Percentiles rank a stretch among this genome's conserved stretches.
Evolutionary conservation across 2,329 filamentous ascomycete genomes (phyloP).

Genomic region (Hypoxylon sp.): DNA sequence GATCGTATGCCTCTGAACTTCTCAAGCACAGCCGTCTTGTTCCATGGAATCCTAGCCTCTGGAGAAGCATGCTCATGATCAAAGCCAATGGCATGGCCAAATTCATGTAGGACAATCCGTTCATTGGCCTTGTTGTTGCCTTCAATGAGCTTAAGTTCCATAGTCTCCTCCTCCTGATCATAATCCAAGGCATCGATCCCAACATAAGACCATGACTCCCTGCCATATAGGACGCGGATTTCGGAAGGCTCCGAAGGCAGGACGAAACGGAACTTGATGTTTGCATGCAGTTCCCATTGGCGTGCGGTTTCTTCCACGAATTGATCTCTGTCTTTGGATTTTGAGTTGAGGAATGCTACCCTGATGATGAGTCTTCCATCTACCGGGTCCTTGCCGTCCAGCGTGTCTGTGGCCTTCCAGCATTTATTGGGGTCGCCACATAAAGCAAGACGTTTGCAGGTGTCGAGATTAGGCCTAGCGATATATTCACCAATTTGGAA

Average conservation of each 20-base stretch:
- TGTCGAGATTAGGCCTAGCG: not conserved
- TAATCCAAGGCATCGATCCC: not conserved
- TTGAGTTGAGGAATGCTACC: slow-evolving; percentile 5
- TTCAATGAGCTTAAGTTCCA: not conserved
- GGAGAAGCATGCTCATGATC: slow-evolving; percentile 8
- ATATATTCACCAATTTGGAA: not conserved
- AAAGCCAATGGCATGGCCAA: slow-evolving; percentile 9
- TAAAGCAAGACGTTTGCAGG: not conserved
- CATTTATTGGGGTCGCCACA: not conserved
- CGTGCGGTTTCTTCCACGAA: not conserved
- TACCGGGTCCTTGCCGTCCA: not conserved
- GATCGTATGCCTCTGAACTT: not conserved
- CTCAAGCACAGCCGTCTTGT: not conserved
- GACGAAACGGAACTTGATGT: slow-evolving; percentile 1
- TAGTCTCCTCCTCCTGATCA: not conserved
- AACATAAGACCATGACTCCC: slow-evolving; percentile 6
- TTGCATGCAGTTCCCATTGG: not conserved
- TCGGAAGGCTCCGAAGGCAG: not conserved
- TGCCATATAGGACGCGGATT: not conserved
- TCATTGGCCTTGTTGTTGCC: not conserved
- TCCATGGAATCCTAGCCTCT: slow-evolving; percentile 4
- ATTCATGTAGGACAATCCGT: not conserved
- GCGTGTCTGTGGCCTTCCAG: not conserved
- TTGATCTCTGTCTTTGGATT: not conserved
- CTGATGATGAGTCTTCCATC: slow-evolving; percentile 12